A percentile compares a stretch with the other conserved stretches of the same genome.
phyloP scores from a whole-genome alignment of 2,329 filamentous ascomycete species.

The Botrytis medusae region DNA sequence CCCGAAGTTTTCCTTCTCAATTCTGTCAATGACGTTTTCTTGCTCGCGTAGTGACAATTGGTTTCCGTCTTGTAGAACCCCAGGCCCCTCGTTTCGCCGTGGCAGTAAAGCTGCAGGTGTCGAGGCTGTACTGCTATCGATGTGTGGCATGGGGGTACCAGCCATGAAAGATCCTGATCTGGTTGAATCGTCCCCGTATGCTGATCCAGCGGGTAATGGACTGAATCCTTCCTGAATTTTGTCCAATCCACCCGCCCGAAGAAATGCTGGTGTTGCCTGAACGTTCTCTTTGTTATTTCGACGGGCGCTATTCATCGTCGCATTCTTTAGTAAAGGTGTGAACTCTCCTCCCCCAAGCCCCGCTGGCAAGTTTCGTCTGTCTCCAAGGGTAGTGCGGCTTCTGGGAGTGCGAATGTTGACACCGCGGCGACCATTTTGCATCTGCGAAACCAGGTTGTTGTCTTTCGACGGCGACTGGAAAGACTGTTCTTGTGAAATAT shows the following conservation, averaged over 20 bases:
- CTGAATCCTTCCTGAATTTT: conserved; percentile 71
- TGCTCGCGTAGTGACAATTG: conserved; percentile 90
- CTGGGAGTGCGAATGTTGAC: conserved; percentile 70
- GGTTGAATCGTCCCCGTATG: conserved; percentile 58
- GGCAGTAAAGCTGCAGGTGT: conserved; percentile 76
- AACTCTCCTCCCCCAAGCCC: conserved; percentile 72
- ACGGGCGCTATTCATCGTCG: conserved; percentile 69
- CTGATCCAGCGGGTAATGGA: conserved; percentile 68
- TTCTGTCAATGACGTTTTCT: conserved; percentile 90
- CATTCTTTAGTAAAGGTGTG: conserved; percentile 85
- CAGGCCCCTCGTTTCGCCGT: conserved; percentile 61
- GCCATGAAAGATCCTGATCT: conserved; percentile 63
- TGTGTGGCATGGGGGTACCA: conserved; percentile 72
- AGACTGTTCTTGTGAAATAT: conserved; percentile 83
- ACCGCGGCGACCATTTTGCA: conserved; percentile 63
- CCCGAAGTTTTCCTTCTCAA: conserved; percentile 98
- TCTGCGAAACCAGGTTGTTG: conserved; percentile 68
- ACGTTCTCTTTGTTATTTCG: conserved; percentile 62
- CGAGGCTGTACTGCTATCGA: conserved; percentile 73
- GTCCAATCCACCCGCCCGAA: conserved; percentile 57
- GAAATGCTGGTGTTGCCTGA: conserved; percentile 67
- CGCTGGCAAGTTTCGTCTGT: conserved; percentile 69
- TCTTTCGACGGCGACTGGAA: conserved; percentile 79
- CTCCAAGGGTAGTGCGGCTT: conserved; percentile 65
- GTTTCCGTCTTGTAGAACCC: conserved; percentile 79